Evolutionary conservation across 176 grass and related monocot species (phyloP), one percentile per base, ranked within the genome.

Genomic region (Zoysia japonica): DNA sequence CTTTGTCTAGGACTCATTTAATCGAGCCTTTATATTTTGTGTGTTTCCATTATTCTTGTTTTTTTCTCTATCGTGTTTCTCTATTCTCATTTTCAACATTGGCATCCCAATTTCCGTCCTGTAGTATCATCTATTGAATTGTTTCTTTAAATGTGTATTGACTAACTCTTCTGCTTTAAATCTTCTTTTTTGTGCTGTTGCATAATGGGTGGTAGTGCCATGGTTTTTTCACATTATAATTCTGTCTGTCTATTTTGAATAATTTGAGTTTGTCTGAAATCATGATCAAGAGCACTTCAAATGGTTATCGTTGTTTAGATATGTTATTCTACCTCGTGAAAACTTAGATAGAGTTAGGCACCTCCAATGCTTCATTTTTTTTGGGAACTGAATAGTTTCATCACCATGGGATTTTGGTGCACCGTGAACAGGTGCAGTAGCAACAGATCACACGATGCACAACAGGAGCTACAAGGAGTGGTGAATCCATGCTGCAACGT

Each of bases 401-500:
- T 79, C 68, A 55, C 67, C 41, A 72, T 48, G 17, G 10, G 11
- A 74, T 83, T 17, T 64, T 7, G 7, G 69, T 67, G 28, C 50
- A 54, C 16, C 48, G 36, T 72, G 2, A 20, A 40, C 15, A 52
- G 10, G 39, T 74, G 37, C 51, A 69, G 47, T 67, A 61, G 17
- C 64, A 61, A 47, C 16, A 59, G 5, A 59, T 67, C 49, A n/a
- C 9, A 77, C 55, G 57, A 19, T 81, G 52, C 48, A 65, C 71
- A 12, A 3, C 12, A 47, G 59, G 42, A 64, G 65, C 44, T 48
- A 53, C 28, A 71, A 57, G 37, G 16, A 65, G 43, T 77, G 71
- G 67, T 82, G 51, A 57, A 62, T 63, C 55, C 63, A 17, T 67
- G 59, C 9, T 66, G 67, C 67, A 72, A 82, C 74, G 41, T 82